Evolutionary conservation across 2,329 filamentous ascomycete species (phyloP), one percentile per base, ranked within the genome.

Genomic region (Rutstroemia sydowiana): DNA sequence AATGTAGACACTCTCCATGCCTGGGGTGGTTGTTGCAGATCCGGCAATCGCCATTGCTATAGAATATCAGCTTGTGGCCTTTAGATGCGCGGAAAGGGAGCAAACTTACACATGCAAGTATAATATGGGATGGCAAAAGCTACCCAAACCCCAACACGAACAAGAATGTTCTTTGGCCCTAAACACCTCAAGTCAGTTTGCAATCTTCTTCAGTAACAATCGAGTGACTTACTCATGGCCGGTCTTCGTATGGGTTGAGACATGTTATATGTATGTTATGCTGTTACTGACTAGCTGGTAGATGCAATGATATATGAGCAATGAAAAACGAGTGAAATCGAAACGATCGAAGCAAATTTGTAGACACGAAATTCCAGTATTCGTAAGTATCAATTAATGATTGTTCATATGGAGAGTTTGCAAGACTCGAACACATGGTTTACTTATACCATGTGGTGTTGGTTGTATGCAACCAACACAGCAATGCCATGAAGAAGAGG

Each of bases 151-250:
- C 18, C 13, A 26, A 30, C 48, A 28, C 48, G 48, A 44, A 50
- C 39, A 21, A 41, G 36, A 20, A 50, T 50, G 40, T 50, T 50
- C 40, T 44, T 43, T 18, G 48, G 48, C 16, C 37, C 48, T 50
- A 16, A 5, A 32, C 14, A 34, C 18, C 7, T 43, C 14, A 50
- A 36, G 14, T 23, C 20, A 4, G 48, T n/a, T 6, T 7, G 14
- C 31, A 36, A 18, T 21, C n/a, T n/a, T n/a, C n/a, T n/a, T n/a
- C n/a, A n/a, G 28, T 34, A 9, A 20, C 26, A 14, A 11, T n/a
- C n/a, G 20, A 37, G 44, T n/a, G 14, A 50, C 48, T 36, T 16
- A 50, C 48, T 44, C 48, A 50, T 50, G 3, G n/a, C n/a, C n/a
- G 46, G 46, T 18, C 23, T 50, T 42, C 48, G 21, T 50, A 41